Conservation (phyloP, 2,329 filamentous ascomycete genomes). For the Ceratocystis huliohia region DNA sequence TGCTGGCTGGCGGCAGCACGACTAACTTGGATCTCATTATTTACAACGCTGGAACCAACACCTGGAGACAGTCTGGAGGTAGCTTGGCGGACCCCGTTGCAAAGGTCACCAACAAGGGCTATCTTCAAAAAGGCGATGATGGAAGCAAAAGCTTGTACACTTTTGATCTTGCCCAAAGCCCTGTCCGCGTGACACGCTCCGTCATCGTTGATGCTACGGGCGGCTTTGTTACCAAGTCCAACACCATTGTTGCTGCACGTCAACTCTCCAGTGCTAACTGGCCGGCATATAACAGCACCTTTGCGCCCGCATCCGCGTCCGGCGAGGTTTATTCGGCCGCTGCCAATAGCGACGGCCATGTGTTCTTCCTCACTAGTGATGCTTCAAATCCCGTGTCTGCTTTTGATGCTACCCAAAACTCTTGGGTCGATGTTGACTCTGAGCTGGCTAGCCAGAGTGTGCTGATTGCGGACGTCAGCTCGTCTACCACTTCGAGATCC, state of each 20-base stretch:
- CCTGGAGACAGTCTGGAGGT: conserved; percentile 57
- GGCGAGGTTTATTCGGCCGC: conserved; percentile 63
- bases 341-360: conserved; percentile 49
- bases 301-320: conserved; percentile 48
- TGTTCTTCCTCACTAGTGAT: conserved; percentile 69
- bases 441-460: conserved; percentile 42
- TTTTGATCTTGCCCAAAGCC: conserved; percentile 61
- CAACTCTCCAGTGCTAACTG: conserved; percentile 49
- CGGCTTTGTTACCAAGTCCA: conserved; percentile 36
- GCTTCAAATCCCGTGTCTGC: conserved; percentile 55
- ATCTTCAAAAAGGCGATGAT: conserved; percentile 59
- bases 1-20: conserved; percentile 58
- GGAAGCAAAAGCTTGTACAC: conserved; percentile 65
- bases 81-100: conserved; percentile 48
- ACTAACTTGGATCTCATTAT: conserved; percentile 56
- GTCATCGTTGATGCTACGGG: conserved; percentile 53
- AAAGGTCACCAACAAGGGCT: conserved; percentile 47
- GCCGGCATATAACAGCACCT: conserved; percentile 64
- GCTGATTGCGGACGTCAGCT: conserved; percentile 27
- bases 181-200: conserved; percentile 61
- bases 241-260: conserved; percentile 29
- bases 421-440: conserved; percentile 60
- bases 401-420: conserved; percentile 63
- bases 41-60: conserved; percentile 46
- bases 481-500: conserved; percentile 26